phyloP scores from a whole-genome alignment of 2,329 filamentous ascomycete species.

The Pseudogymnoascus sp. region DNA sequence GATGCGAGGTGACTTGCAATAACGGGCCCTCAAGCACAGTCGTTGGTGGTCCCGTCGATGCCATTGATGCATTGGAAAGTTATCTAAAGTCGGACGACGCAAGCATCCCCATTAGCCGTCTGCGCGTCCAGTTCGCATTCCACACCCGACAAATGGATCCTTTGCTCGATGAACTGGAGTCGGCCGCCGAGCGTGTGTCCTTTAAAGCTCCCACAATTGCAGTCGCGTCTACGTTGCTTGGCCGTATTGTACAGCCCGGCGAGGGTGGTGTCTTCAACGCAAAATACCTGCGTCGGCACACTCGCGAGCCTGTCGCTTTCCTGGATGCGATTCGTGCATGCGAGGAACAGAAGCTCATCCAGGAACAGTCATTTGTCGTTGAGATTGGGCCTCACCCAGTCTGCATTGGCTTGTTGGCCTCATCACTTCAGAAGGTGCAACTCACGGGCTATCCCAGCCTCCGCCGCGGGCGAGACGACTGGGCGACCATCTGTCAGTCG shows the following conservation, averaged over 20 bases:
- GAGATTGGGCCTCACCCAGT: slow-evolving; percentile 65
- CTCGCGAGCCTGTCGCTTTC: slow-evolving; percentile 61
- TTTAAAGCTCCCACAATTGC: slow-evolving; percentile 49
- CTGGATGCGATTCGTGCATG: slow-evolving; percentile 50
- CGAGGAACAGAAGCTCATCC: slow-evolving; percentile 46
- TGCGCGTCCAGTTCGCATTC: slow-evolving; percentile 58
- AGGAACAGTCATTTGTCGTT: slow-evolving; percentile 59
- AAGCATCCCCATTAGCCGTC: slow-evolving; percentile 36
- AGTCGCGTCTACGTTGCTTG: slow-evolving; percentile 58
- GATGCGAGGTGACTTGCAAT: not conserved
- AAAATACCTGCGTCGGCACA: slow-evolving; percentile 54
- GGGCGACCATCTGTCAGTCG: slow-evolving; percentile 42
- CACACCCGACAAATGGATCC: slow-evolving; percentile 56
- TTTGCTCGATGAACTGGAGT: slow-evolving; percentile 49
- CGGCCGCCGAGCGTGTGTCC: slow-evolving; percentile 39
- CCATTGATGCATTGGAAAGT: not conserved
- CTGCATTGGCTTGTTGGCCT: slow-evolving; percentile 58
- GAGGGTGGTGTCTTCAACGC: slow-evolving; percentile 48
- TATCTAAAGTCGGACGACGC: not conserved
- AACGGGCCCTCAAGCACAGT: not conserved
- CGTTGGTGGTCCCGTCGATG: not conserved
- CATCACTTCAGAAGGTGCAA: slow-evolving; percentile 41
- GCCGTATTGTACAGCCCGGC: slow-evolving; percentile 41
- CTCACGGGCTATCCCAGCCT: slow-evolving; percentile 35
- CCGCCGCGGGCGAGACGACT: slow-evolving; percentile 44